Evolutionary conservation across 192 early-diverging fungal species (phyloP).

Genomic region (Funneliformis mosseae): DNA sequence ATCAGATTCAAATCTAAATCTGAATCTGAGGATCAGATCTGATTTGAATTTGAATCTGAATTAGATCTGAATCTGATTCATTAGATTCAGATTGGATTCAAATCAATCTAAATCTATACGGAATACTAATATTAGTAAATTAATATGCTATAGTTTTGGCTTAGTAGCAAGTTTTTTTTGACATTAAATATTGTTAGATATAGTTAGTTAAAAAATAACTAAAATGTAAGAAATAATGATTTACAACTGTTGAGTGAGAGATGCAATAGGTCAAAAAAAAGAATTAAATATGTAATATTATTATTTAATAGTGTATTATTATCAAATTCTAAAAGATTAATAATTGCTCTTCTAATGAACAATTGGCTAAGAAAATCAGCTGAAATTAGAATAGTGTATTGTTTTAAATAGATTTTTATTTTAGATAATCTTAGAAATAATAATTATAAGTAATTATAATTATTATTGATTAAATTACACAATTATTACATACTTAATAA

Average conservation of each 20-base stretch:
- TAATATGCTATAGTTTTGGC: not conserved
- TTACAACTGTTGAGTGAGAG: too few species aligned
- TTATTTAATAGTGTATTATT: too few species aligned
- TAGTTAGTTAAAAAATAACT: not conserved
- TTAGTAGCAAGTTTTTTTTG: not conserved
- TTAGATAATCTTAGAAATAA: constrained; percentile 16
- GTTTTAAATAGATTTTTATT: not conserved
- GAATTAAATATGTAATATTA: not conserved
- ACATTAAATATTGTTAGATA: constrained; percentile 1
- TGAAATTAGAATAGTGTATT: not conserved
- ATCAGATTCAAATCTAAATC: too few species aligned
- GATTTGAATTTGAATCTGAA: too few species aligned
- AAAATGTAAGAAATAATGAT: constrained; percentile 11
- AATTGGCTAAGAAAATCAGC: constrained; percentile 11
- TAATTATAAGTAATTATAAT: too few species aligned
- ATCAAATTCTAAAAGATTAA: not conserved
- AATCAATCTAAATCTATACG: too few species aligned
- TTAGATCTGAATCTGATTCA: too few species aligned
- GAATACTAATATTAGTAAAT: constrained; percentile 16
- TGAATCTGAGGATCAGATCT: too few species aligned
- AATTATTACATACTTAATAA: too few species aligned
- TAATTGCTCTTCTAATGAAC: not conserved
- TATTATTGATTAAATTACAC: too few species aligned
- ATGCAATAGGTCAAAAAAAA: too few species aligned
- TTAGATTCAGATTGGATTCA: too few species aligned